Evolutionary conservation across 108 stramenopile species (phyloP), one percentile per base, ranked within the genome.

Genomic region (Nannochloropsis gaditana): DNA sequence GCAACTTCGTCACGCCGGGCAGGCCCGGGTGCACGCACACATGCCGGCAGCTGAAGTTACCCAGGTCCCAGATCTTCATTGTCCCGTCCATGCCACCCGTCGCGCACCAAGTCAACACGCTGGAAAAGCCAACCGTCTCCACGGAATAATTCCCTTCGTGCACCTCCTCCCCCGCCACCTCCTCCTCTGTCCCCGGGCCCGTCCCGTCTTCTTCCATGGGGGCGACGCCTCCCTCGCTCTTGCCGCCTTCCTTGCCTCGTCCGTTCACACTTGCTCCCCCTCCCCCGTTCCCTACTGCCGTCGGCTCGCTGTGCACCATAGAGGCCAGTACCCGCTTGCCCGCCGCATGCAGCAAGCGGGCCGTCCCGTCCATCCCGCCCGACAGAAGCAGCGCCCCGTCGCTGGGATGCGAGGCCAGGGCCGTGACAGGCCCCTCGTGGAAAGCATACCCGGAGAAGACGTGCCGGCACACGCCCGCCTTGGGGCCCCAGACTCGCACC

Each of bases 401-500:
- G 11, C 43, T 31, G n/a, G 79, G 50, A 45, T 91, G 89, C 85
- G 83, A 80, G 6, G 83, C 85, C 41, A 92, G 21, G 87, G 82
- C 82, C 44, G 89, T 87, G 2, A 89, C 79, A n/a, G 88, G 80
- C 8, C 90, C 87, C 45, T 87, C 86, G 59, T 87, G 87, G 44
- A 91, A 88, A 41, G 84, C 90, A 84, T 87, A 85, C 80, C 92
- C 84, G 43, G 93, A 85, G 90, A 96, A 95, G 11, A 94, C 93
- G 85, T 95, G 94, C 83, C 90, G 93, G 85, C 93, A 94, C 79
- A 92, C 87, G 19, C 96, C 96, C 15, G 94, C 96, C 87, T 92
- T 92, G 19, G 96, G 96, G 6, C 94, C 94, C 97, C 97, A 98
- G 15, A 98, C 88, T 41, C 96, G 90, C 41, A 96, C 83, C 2